Conservation (phyloP, 78 protist species). For the Capsaspora owczarzaki region DNA sequence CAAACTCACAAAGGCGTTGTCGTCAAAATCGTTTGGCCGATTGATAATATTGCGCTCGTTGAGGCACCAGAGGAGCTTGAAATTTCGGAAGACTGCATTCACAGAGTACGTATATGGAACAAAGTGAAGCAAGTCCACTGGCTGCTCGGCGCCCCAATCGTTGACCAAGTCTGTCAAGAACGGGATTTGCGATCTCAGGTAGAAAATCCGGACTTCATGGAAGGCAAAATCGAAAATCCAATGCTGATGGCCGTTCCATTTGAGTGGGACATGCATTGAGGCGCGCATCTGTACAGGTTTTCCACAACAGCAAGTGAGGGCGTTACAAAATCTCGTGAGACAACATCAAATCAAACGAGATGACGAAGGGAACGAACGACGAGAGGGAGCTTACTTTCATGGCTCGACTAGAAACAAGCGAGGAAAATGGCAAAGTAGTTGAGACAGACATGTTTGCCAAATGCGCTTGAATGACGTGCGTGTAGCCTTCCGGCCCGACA, state of each 20-base stretch:
- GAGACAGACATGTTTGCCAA: too few relatives aligned
- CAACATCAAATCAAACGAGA: too few relatives aligned
- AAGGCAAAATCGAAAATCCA: neutral
- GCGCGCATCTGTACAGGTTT: neutral
- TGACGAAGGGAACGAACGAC: too few relatives aligned
- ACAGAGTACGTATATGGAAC: neutral
- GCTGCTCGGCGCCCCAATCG: neutral
- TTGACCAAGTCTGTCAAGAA: neutral
- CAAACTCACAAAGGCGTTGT: too few relatives aligned
- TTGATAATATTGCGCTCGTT: neutral
- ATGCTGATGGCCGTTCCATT: neutral
- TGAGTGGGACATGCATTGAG: neutral
- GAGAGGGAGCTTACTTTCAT: too few relatives aligned
- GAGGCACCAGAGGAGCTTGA: neutral
- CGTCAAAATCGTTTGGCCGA: neutral
- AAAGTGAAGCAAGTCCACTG: neutral
- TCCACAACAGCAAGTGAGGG: too few relatives aligned
- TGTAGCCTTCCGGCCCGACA: too few relatives aligned
- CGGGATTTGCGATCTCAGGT: neutral
- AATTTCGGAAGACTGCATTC: neutral
- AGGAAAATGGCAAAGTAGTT: too few relatives aligned
- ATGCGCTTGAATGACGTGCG: too few relatives aligned
- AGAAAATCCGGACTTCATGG: neutral
- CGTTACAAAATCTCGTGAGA: too few relatives aligned
- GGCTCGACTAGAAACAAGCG: too few relatives aligned